Percentiles rank a stretch among this genome's conserved stretches.
phyloP scores from a whole-genome alignment of 1,284 basidiomycete genomes.

The Cryptococcus depauperatus region DNA sequence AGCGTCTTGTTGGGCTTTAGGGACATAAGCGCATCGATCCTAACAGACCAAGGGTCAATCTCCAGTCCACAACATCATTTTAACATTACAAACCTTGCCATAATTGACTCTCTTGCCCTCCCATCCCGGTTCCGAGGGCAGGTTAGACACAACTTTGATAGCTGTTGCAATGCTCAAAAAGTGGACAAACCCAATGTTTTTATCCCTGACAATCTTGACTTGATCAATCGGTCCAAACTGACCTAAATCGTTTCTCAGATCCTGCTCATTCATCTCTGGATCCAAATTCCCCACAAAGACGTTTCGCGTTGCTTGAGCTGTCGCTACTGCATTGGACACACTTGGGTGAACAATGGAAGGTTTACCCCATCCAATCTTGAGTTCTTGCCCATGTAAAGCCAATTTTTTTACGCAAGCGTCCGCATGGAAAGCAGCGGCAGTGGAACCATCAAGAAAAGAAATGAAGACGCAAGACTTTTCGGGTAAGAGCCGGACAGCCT shows the following conservation, averaged over 20 bases:
- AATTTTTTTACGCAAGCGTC: slow-evolving; percentile 90
- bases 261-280: slow-evolving; percentile 78
- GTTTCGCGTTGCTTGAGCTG: slow-evolving; percentile 83
- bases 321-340: slow-evolving; percentile 75
- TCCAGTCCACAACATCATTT: background rate
- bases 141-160: slow-evolving; percentile 84
- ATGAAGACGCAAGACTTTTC: slow-evolving; percentile 98
- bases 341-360: slow-evolving; percentile 72
- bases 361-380: slow-evolving; percentile 83
- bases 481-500: slow-evolving; percentile 88
- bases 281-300: slow-evolving; percentile 89
- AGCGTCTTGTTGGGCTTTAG: slow-evolving; percentile 46
- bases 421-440: slow-evolving; percentile 87
- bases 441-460: slow-evolving; percentile 85
- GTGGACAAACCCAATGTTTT: slow-evolving; percentile 95
- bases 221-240: slow-evolving; percentile 94
- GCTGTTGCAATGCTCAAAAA: slow-evolving; percentile 87
- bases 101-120: slow-evolving; percentile 91
- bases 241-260: slow-evolving; percentile 70
- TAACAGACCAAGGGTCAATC: slow-evolving; percentile 12
- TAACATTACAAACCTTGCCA: slow-evolving; percentile 58
- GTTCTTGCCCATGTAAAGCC: slow-evolving; percentile 78
- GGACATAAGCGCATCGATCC: slow-evolving; percentile 77
- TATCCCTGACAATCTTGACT: slow-evolving; percentile 94
- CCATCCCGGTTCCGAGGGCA: slow-evolving; percentile 81